A percentile compares a stretch with the other conserved stretches of the same genome.
phyloP scores from a whole-genome alignment of 495 filamentous ascomycete genomes.

The Xylaria venustula region DNA sequence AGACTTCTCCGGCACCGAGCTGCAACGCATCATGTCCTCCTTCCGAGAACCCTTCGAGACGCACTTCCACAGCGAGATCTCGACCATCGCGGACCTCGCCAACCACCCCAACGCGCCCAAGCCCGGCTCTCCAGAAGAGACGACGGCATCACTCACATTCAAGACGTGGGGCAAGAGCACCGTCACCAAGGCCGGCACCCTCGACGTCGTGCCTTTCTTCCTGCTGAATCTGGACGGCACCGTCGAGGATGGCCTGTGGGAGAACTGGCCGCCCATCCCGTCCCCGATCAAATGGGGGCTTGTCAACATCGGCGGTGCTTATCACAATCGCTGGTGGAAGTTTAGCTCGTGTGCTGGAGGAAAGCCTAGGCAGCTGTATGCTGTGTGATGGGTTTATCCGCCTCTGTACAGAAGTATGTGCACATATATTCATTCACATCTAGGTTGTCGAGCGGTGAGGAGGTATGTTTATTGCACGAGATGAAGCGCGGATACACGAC shows the following conservation, averaged over 20 bases:
- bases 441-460: no score
- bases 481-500: no score
- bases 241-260: slow-evolving; percentile 54
- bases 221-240: slow-evolving; percentile 55
- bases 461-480: no score
- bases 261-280: slow-evolving; percentile 50
- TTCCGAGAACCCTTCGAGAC: slow-evolving; percentile 48
- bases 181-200: slow-evolving; percentile 47
- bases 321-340: slow-evolving; percentile 50
- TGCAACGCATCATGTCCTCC: slow-evolving; percentile 45
- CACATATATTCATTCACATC: no score
- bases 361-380: slow-evolving; percentile 42
- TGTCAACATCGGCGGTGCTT: slow-evolving; percentile 45
- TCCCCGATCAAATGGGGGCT: slow-evolving; percentile 45
- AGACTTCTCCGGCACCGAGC: slow-evolving; percentile 42
- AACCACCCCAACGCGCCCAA: slow-evolving; percentile 47
- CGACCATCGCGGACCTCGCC: slow-evolving; percentile 47
- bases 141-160: slow-evolving; percentile 30
- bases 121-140: slow-evolving; percentile 40
- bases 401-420: no score
- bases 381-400: slow-evolving; percentile 15
- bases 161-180: slow-evolving; percentile 50
- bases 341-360: slow-evolving; percentile 50
- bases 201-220: slow-evolving; percentile 56
- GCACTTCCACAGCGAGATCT: slow-evolving; percentile 56